A percentile compares a stretch with the other conserved stretches of the same genome.
Conservation (phyloP, 192 early-diverging fungal species). For the Coemansia aciculifera region DNA sequence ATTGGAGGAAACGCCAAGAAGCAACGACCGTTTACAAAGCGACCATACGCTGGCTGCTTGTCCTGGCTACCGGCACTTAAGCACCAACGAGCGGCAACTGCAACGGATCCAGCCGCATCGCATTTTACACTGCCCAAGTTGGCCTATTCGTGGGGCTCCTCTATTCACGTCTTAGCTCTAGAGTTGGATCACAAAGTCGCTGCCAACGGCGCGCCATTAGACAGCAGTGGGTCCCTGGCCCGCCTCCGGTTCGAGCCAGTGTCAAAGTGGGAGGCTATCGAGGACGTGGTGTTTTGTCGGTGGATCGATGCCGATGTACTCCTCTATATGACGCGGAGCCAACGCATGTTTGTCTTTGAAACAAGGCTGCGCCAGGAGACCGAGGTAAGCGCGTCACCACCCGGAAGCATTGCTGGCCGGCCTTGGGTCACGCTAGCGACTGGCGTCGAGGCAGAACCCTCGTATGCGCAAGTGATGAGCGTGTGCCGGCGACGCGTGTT, state of each 20-base stretch:
- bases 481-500: slow-evolving; percentile 43
- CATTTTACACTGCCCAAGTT: slow-evolving; percentile 29
- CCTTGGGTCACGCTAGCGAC: slow-evolving; percentile 55
- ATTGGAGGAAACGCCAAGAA: not conserved
- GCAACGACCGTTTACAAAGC: slow-evolving; percentile 29
- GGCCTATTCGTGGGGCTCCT: slow-evolving; percentile 40
- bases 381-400: slow-evolving; percentile 36
- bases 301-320: slow-evolving; percentile 41
- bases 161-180: slow-evolving; percentile 19
- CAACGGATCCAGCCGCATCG: slow-evolving; percentile 27
- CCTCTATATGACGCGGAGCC: slow-evolving; percentile 48
- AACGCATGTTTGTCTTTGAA: slow-evolving; percentile 53
- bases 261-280: slow-evolving; percentile 36
- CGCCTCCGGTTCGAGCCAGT: slow-evolving; percentile 26
- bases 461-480: slow-evolving; percentile 35
- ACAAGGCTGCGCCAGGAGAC: slow-evolving; percentile 31
- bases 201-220: slow-evolving; percentile 38
- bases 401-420: slow-evolving; percentile 30
- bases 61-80: slow-evolving; percentile 47
- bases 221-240: slow-evolving; percentile 1
- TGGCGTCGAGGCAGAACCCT: slow-evolving; percentile 50
- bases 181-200: slow-evolving; percentile 30
- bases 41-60: slow-evolving; percentile 44
- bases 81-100: slow-evolving; percentile 22
- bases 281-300: slow-evolving; percentile 49